These are phyloP conservation scores for Aspergillus fischeri DNA, from an alignment of 2,329 filamentous ascomycete species.

Conservation along the genomic window DNA sequence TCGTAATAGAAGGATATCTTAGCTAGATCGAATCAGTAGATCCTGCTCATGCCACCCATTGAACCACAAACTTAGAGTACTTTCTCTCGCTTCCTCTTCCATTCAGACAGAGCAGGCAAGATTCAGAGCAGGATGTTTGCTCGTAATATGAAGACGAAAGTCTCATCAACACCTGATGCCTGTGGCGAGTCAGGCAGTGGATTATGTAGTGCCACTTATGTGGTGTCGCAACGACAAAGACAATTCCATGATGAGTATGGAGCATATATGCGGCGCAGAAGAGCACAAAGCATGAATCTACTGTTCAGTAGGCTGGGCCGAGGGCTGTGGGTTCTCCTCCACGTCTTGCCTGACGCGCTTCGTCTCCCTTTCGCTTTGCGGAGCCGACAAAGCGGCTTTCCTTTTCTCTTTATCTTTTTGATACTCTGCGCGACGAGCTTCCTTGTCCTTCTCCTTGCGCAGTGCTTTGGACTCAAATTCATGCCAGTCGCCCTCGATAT, in stretches of 20 bases:
- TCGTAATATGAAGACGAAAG: no score
- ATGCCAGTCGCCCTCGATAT: conserved; percentile 92
- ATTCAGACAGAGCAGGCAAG: neutral
- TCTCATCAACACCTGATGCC: no score
- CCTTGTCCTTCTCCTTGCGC: conserved; percentile 74
- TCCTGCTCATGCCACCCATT: neutral
- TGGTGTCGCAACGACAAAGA: neutral
- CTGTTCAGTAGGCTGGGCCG: conserved; percentile 6
- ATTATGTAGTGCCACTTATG: neutral
- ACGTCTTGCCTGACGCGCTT: conserved; percentile 36
- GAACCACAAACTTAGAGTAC: neutral
- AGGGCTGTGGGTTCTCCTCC: conserved; percentile 12
- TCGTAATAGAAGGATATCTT: neutral
- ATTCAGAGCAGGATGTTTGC: neutral
- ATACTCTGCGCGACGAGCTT: conserved; percentile 47
- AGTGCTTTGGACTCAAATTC: conserved; percentile 97
- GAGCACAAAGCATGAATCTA: neutral
- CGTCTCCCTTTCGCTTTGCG: conserved; percentile 36
- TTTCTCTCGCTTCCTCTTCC: neutral
- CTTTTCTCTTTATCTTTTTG: conserved; percentile 49
- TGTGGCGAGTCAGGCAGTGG: no score
- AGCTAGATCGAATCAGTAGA: neutral
- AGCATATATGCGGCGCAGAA: neutral
- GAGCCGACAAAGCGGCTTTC: conserved; percentile 36
- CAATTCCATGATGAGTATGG: neutral